Conservation (phyloP, 129 eudicot genomes). For the Lonicera japonica region DNA sequence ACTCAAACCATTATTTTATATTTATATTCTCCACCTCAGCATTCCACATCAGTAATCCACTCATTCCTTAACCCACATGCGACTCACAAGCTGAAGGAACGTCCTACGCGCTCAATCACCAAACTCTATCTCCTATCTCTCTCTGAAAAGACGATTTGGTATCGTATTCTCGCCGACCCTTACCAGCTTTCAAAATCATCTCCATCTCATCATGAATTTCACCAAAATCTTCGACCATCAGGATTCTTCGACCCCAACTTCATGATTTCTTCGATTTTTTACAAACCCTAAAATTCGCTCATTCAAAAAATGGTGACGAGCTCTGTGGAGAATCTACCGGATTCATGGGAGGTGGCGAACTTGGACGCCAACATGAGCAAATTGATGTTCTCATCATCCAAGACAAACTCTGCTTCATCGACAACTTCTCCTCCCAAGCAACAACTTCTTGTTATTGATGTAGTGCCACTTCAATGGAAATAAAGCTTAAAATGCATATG, state of each 20-base stretch:
- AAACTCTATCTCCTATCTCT: slow-evolving; percentile 29
- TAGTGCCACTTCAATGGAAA: too few species aligned
- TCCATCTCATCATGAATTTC: slow-evolving; percentile 19
- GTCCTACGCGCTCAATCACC: too few species aligned
- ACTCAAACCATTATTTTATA: too few species aligned
- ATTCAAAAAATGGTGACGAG: slow-evolving; percentile 32
- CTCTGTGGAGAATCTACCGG: slow-evolving; percentile 56
- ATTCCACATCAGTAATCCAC: too few species aligned
- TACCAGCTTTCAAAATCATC: slow-evolving; percentile 1
- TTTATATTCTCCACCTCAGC: too few species aligned
- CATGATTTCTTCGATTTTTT: slow-evolving; percentile 10
- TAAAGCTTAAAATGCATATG: too few species aligned
- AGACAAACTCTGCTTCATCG: slow-evolving; percentile 9
- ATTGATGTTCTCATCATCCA: slow-evolving; percentile 43
- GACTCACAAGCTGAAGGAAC: not conserved
- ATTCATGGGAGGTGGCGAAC: slow-evolving; percentile 93
- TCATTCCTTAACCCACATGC: too few species aligned
- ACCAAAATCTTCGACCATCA: slow-evolving; percentile 5
- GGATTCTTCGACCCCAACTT: slow-evolving; percentile 10
- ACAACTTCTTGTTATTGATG: slow-evolving; percentile 14
- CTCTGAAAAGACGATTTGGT: not conserved
- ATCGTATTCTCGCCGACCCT: not conserved
- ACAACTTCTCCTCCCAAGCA: slow-evolving; percentile 12
- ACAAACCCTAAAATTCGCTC: slow-evolving; percentile 21
- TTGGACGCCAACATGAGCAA: slow-evolving; percentile 70